Conservation (phyloP, 331 rosid genomes). For the Rosa hybrid region DNA sequence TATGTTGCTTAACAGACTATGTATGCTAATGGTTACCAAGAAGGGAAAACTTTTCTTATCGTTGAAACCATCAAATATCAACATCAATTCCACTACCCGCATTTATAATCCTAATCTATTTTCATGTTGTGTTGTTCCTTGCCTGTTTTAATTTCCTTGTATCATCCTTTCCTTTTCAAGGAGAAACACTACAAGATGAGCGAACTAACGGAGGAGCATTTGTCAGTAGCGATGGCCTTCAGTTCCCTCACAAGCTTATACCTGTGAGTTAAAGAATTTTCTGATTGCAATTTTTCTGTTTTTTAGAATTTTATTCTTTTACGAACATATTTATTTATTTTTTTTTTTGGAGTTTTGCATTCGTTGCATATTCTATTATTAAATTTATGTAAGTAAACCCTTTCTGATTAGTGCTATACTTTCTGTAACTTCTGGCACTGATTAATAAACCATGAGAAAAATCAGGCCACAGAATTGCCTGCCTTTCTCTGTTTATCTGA, state of each 20-base stretch:
- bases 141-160: background rate
- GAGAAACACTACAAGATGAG: conserved; percentile 92
- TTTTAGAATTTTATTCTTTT: background rate
- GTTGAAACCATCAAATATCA: background rate
- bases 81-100: background rate
- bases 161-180: conserved; percentile 29
- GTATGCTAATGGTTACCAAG: conserved; percentile 19
- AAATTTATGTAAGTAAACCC: background rate
- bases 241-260: conserved; percentile 87
- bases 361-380: background rate
- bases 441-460: background rate
- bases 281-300: background rate
- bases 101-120: background rate
- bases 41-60: conserved; percentile 2
- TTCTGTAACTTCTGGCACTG: background rate
- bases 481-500: background rate
- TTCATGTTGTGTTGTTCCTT: background rate
- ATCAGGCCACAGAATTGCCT: background rate
- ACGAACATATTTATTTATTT: background rate
- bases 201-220: conserved; percentile 90
- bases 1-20: conserved; percentile 10
- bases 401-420: background rate
- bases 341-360: background rate
- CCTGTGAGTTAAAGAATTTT: conserved; percentile 58
- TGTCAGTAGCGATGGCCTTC: conserved; percentile 76